Base-by-base conservation (phyloP, 2,329 filamentous ascomycete species). In the Penicillium griseofulvum region DNA sequence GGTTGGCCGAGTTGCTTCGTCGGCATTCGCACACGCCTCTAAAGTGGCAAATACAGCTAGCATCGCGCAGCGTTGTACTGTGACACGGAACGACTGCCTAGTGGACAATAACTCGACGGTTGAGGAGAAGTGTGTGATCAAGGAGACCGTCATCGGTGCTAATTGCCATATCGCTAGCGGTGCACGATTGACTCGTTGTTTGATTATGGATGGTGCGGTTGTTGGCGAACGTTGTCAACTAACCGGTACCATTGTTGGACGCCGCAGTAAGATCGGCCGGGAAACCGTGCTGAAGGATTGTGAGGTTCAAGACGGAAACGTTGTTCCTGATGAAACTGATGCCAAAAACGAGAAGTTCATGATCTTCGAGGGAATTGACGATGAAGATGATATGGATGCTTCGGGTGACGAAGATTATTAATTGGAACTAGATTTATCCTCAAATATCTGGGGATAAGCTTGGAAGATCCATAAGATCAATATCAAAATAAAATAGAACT, bases 201-300 rank as follows among this genome's bases (percentile, higher is more conserved):
- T 97, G 45, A 77, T 97, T 19, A 97, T 97, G 91, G 93, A 97
- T 57, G 90, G 90, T 4, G 92, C 90, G 0, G 86, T 90, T 8
- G 82, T 99, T 12, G 92, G 90, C 14, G 89, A 90, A 65, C 87
- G 88, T 41, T 92, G 88, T 68, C 91, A 91, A 71, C 78, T 97
- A 49, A 94, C 89, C 1, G 89, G 90, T 22, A 97, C 92, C 68
- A 89, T 97, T 31, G 76, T 97, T 38, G 94, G 94, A 5, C 85
- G 87, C 67, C 79, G 90, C 58, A 89, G 87, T 62, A 87, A 88
- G 65, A 85, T 99, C 63, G 92, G 93, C n/a, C 89, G 90, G 44
- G 88, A 87, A 9, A 87, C 82, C 6, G 83, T 86, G n/a, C 75
- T 97, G 63, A 91, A 87, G 50, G 90, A 96, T 57, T 97, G 92